phyloP scores from a whole-genome alignment of 768 basidiomycete species.

The Trametes cubensis region DNA sequence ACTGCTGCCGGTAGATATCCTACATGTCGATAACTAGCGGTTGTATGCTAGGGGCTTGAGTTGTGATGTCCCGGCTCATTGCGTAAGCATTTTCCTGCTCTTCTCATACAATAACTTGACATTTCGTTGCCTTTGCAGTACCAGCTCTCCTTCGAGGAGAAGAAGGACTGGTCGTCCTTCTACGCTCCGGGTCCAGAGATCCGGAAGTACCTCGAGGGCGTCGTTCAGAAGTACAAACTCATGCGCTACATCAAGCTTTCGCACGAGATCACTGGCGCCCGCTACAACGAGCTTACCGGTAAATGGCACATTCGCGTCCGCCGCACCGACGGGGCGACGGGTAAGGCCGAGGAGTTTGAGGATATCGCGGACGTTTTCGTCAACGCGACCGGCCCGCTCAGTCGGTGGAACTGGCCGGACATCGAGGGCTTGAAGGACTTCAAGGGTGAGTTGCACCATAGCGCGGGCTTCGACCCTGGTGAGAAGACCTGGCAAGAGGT shows the following conservation, averaged over 20 bases:
- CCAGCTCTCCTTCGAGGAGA: conserved; percentile 59
- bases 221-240: conserved; percentile 61
- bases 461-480: conserved; percentile 58
- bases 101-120: too few relatives aligned
- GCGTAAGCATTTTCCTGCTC: conserved; percentile 41
- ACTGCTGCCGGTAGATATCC: too few relatives aligned
- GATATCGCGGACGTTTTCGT: conserved; percentile 62
- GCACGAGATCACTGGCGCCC: conserved; percentile 55
- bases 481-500: conserved; percentile 45
- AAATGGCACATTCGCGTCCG: conserved; percentile 61
- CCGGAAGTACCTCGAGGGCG: conserved; percentile 50
- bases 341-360: conserved; percentile 41
- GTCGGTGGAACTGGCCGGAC: conserved; percentile 69
- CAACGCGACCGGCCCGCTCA: conserved; percentile 55
- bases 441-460: conserved; percentile 61
- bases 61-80: conserved; percentile 63
- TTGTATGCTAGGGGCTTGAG: conserved; percentile 52
- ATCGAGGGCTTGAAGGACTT: conserved; percentile 60
- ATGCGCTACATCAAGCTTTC: conserved; percentile 54
- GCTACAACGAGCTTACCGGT: conserved; percentile 50
- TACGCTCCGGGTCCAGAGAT: conserved; percentile 66
- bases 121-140: conserved; percentile 40
- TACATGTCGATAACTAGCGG: conserved; percentile 38
- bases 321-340: not conserved
- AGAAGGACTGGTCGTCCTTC: conserved; percentile 64